Evolutionary conservation across 148 eudicot genomes (phyloP).

Genomic region (Rhododendron ovatum): DNA sequence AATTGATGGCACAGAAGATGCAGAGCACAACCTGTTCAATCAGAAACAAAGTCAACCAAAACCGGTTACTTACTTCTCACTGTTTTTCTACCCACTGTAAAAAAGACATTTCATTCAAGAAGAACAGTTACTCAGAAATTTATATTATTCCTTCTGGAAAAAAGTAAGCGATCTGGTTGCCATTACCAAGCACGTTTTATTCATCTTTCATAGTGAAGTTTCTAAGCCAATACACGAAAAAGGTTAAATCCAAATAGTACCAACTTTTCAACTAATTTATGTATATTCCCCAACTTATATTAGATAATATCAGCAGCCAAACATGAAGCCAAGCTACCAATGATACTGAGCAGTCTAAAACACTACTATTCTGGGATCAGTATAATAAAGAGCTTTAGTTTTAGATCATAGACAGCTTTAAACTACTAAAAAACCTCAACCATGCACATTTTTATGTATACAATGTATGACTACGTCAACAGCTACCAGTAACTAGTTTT

Average conservation of each 20-base stretch:
- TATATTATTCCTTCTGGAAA: neutral
- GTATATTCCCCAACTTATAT: neutral
- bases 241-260: neutral
- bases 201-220: neutral
- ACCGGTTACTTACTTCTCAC: neutral
- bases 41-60: constrained; percentile 1
- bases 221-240: neutral
- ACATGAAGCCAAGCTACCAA: neutral
- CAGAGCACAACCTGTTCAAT: constrained; percentile 59
- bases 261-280: neutral
- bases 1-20: constrained; percentile 69
- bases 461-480: neutral
- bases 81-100: neutral
- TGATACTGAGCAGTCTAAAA: neutral
- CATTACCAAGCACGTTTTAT: neutral
- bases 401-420: neutral
- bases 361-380: neutral
- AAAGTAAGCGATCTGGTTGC: neutral
- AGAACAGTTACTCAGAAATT: neutral
- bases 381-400: neutral
- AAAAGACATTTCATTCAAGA: neutral
- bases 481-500: neutral
- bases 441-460: neutral
- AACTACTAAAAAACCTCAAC: neutral
- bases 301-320: neutral